Percentiles rank a stretch among this genome's conserved stretches.
Conservation (phyloP, 2,329 filamentous ascomycete genomes). For the Iodosphaeria phyllophila region DNA sequence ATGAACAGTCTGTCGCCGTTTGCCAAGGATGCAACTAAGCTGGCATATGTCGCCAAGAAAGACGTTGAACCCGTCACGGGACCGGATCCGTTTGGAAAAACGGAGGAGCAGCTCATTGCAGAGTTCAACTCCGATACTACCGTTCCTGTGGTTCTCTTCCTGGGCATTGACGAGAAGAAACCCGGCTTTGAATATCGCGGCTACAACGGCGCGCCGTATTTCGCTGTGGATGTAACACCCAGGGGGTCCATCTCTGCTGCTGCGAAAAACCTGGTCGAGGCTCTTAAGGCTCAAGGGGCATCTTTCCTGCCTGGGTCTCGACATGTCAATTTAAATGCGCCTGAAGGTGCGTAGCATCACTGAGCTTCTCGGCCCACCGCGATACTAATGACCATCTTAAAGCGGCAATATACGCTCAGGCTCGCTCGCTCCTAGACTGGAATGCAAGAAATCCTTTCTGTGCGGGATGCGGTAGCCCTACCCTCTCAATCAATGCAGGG, state of each 20-base stretch:
- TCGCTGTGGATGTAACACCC: slow-evolving; percentile 77
- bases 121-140: slow-evolving; percentile 54
- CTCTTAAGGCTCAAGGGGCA: slow-evolving; percentile 38
- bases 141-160: slow-evolving; percentile 58
- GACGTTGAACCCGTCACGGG: slow-evolving; percentile 58
- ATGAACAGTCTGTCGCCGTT: slow-evolving; percentile 66
- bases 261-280: slow-evolving; percentile 39
- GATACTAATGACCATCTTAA: slow-evolving; percentile 1
- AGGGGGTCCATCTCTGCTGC: slow-evolving; percentile 41
- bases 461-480: slow-evolving; percentile 69
- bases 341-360: slow-evolving; percentile 21
- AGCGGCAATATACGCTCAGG: slow-evolving; percentile 86
- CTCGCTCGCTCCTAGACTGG: slow-evolving; percentile 81
- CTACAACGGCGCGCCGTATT: slow-evolving; percentile 68
- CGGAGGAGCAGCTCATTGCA: slow-evolving; percentile 55
- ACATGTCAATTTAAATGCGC: slow-evolving; percentile 23
- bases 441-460: slow-evolving; percentile 87
- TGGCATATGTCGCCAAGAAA: slow-evolving; percentile 49
- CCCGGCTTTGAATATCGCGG: slow-evolving; percentile 41
- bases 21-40: slow-evolving; percentile 34
- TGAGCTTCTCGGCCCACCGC: slow-evolving; percentile 1
- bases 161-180: slow-evolving; percentile 57
- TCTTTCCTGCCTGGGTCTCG: slow-evolving; percentile 43
- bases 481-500: slow-evolving; percentile 59
- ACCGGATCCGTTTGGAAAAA: slow-evolving; percentile 46